Percentiles rank a stretch among this genome's conserved stretches.
These are phyloP conservation scores for Mallotus japonicus DNA, from an alignment of 441 rosid species.

Conservation along the genomic window DNA sequence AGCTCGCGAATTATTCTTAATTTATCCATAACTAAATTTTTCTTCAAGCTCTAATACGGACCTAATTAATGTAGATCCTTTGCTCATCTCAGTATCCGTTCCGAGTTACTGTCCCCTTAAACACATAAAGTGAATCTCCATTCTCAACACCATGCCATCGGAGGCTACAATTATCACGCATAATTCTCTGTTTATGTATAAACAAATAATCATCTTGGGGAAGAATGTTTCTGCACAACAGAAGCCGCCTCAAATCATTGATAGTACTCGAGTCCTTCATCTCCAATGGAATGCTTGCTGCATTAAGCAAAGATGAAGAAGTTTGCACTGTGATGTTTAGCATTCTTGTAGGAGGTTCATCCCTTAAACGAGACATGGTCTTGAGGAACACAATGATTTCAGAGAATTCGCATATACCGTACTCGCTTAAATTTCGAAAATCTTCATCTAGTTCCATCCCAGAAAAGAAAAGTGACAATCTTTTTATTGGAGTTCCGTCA, in stretches of 20 bases:
- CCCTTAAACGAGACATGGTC: conserved; percentile 33
- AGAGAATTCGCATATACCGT: conserved; percentile 54
- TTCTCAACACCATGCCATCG: conserved; percentile 79
- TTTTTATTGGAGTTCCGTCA: conserved; percentile 54
- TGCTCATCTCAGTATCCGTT: conserved; percentile 12
- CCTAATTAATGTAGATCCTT: too few relatives aligned
- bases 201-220: conserved; percentile 74
- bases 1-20: too few relatives aligned
- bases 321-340: conserved; percentile 57
- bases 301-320: conserved; percentile 60
- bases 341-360: conserved; percentile 40
- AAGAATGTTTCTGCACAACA: conserved; percentile 47
- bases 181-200: conserved; percentile 81
- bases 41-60: too few relatives aligned
- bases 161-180: conserved; percentile 71
- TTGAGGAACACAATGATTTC: conserved; percentile 63
- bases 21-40: too few relatives aligned
- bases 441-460: conserved; percentile 66
- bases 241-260: conserved; percentile 44
- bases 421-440: conserved; percentile 58
- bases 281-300: conserved; percentile 63
- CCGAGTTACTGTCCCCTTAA: conserved; percentile 60
- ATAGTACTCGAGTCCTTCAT: conserved; percentile 55
- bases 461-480: conserved; percentile 56
- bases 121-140: conserved; percentile 68